Evolutionary conservation across 805 yeast genomes (phyloP).

Genomic region (Teunomyces lycoperdinae): DNA sequence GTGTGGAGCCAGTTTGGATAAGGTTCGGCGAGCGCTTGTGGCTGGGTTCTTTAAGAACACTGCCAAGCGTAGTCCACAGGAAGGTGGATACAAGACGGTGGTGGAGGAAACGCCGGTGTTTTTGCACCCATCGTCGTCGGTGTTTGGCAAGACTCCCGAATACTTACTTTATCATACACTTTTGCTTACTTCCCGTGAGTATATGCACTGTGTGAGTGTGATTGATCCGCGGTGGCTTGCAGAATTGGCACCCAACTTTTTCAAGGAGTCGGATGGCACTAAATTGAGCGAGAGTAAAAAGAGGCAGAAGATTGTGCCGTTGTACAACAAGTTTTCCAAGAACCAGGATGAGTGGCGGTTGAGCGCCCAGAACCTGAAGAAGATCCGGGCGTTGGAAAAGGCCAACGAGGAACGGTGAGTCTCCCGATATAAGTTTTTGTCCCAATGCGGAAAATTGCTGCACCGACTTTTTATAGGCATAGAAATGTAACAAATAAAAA

Average conservation of each 20-base stretch:
- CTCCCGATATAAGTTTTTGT: background rate
- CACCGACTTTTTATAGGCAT: background rate
- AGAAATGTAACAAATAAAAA: background rate
- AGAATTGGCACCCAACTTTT: slow-evolving; percentile 70
- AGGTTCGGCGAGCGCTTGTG: slow-evolving; percentile 58
- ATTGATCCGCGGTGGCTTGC: slow-evolving; percentile 80
- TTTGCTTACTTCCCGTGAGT: slow-evolving; percentile 81
- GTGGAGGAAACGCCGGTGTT: slow-evolving; percentile 70
- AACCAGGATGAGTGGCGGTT: slow-evolving; percentile 77
- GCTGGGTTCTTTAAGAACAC: slow-evolving; percentile 69
- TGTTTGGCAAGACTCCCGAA: slow-evolving; percentile 63
- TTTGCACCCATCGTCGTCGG: slow-evolving; percentile 83
- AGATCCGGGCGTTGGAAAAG: slow-evolving; percentile 22
- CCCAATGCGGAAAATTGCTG: slow-evolving; percentile 1
- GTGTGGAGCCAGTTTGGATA: slow-evolving; percentile 55
- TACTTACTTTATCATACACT: slow-evolving; percentile 81
- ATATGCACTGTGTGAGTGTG: slow-evolving; percentile 84
- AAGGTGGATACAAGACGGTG: slow-evolving; percentile 55
- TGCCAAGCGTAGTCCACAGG: slow-evolving; percentile 57
- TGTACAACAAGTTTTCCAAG: slow-evolving; percentile 56
- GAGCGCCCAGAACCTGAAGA: slow-evolving; percentile 40
- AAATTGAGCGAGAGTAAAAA: slow-evolving; percentile 50
- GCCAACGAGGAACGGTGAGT: background rate
- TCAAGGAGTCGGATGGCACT: slow-evolving; percentile 56
- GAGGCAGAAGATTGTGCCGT: slow-evolving; percentile 68